phyloP scores from a whole-genome alignment of 345 rosid genomes.

The Citrus australasica region DNA sequence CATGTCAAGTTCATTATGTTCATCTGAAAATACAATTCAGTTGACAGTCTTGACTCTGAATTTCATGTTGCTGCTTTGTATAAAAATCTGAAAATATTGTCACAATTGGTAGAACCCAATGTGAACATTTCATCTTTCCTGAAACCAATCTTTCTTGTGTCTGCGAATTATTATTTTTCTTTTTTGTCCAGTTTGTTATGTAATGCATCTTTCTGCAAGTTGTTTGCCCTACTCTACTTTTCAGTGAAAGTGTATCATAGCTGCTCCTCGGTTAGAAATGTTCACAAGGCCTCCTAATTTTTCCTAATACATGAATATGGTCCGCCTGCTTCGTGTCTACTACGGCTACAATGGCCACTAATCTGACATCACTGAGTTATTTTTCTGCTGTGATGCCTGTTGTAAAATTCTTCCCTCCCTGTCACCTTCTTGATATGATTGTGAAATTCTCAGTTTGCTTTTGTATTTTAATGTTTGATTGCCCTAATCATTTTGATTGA shows the following conservation, averaged over 20 bases:
- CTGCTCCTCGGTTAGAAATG: slow-evolving; percentile 1
- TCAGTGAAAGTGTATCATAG: slow-evolving; percentile 6
- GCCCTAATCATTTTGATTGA: slow-evolving; percentile 3
- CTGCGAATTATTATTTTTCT: slow-evolving; percentile 7
- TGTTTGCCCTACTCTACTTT: slow-evolving; percentile 8
- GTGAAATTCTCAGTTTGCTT: background rate
- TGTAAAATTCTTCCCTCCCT: background rate
- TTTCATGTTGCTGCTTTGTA: slow-evolving; percentile 46
- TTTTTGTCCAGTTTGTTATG: slow-evolving; percentile 17
- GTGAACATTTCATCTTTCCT: slow-evolving; percentile 49
- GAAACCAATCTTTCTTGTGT: slow-evolving; percentile 16
- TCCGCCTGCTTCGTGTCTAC: background rate
- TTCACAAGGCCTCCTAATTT: background rate
- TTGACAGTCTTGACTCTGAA: slow-evolving; percentile 31
- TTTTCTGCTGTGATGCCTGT: background rate
- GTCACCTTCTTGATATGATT: background rate
- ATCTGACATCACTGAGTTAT: background rate
- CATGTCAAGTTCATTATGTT: slow-evolving; percentile 36
- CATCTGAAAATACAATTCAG: slow-evolving; percentile 33
- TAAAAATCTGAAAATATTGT: slow-evolving; percentile 41
- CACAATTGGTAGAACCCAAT: slow-evolving; percentile 47
- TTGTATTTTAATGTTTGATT: background rate
- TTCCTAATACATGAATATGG: background rate
- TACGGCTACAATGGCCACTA: background rate
- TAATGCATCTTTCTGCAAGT: slow-evolving; percentile 14